Evolutionary conservation across 768 basidiomycete species (phyloP).

Genomic region (Russula emetica): DNA sequence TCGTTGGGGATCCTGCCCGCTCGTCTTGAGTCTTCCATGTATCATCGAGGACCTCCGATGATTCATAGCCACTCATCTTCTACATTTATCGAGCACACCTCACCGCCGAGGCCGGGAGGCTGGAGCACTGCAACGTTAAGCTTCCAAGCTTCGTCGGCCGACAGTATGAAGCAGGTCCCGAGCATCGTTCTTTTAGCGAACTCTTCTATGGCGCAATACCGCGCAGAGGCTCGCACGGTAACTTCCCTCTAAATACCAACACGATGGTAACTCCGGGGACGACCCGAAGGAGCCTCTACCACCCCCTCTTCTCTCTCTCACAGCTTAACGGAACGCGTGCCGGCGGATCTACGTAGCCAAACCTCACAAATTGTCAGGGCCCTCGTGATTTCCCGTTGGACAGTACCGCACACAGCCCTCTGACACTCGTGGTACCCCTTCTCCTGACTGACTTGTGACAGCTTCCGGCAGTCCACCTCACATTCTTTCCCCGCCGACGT

Average conservation of each 20-base stretch:
- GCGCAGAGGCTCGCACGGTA: constrained; percentile 18
- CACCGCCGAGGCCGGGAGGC: constrained; percentile 23
- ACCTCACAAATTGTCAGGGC: constrained; percentile 12
- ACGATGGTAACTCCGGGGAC: constrained; percentile 24
- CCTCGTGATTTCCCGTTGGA: constrained; percentile 24
- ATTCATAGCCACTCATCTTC: constrained; percentile 16
- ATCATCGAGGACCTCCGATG: constrained; percentile 15
- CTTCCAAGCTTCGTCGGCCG: constrained; percentile 22
- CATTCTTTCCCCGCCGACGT: constrained; percentile 23
- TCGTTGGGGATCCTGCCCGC: constrained; percentile 19
- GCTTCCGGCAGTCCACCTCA: constrained; percentile 23
- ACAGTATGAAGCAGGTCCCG: constrained; percentile 18
- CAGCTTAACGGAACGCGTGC: constrained; percentile 20
- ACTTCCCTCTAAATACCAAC: constrained; percentile 19
- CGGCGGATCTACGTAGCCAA: constrained; percentile 26
- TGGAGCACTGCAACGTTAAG: constrained; percentile 14
- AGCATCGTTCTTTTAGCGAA: constrained; percentile 19
- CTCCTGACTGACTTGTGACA: constrained; percentile 18
- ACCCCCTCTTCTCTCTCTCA: constrained; percentile 1
- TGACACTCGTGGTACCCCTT: constrained; percentile 20
- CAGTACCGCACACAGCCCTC: constrained; percentile 13
- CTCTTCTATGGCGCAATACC: constrained; percentile 22
- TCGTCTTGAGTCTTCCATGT: constrained; percentile 15
- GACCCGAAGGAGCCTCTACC: background rate
- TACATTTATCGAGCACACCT: constrained; percentile 20